Evolutionary conservation across 2,329 filamentous ascomycete species (phyloP).

Genomic region (Cercospora sojina): DNA sequence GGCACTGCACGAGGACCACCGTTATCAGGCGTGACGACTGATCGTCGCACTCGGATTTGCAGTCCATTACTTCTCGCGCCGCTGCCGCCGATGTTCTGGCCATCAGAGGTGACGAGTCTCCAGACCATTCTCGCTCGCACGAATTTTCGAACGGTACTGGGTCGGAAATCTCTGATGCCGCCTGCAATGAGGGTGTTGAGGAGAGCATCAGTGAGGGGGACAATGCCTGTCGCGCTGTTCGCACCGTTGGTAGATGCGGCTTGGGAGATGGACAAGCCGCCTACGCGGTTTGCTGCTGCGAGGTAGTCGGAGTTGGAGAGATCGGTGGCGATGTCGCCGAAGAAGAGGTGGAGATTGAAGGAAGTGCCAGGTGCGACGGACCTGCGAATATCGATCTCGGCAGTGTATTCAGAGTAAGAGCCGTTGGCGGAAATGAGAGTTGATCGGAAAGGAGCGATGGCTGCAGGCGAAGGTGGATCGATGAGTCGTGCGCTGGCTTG

Average conservation of each 20-base stretch:
- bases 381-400: background rate
- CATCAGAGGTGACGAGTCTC: constrained; percentile 13
- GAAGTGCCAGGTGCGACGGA: constrained; percentile 16
- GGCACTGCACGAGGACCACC: constrained; percentile 3
- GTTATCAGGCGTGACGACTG: constrained; percentile 10
- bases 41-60: constrained; percentile 1
- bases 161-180: constrained; percentile 13
- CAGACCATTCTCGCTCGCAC: constrained; percentile 14
- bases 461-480: constrained; percentile 1
- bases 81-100: constrained; percentile 11
- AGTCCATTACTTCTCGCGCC: constrained; percentile 7
- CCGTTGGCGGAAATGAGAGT: constrained; percentile 12
- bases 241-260: background rate
- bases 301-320: constrained; percentile 17
- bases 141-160: constrained; percentile 8
- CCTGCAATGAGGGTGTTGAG: constrained; percentile 16
- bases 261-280: constrained; percentile 16
- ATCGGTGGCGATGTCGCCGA: constrained; percentile 10
- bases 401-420: constrained; percentile 15
- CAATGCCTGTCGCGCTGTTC: constrained; percentile 9
- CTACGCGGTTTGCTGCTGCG: constrained; percentile 16
- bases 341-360: constrained; percentile 18
- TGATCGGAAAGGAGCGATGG: constrained; percentile 11
- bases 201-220: constrained; percentile 14
- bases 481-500: constrained; percentile 7